phyloP scores from a whole-genome alignment of 139 green algal species.

The Tetradesmus obliquus region DNA sequence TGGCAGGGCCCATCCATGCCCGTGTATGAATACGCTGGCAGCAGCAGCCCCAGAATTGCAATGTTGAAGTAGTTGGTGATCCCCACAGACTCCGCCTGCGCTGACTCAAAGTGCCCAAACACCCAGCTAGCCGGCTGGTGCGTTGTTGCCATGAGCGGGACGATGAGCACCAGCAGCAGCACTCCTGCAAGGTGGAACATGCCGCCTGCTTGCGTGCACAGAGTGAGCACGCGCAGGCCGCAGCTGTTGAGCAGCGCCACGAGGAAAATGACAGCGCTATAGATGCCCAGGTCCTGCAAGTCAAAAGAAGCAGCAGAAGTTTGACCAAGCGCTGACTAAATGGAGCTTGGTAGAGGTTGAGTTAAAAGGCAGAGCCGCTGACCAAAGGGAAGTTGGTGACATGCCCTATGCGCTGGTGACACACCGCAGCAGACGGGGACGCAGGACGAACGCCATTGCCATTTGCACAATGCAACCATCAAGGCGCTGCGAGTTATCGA shows the following conservation, averaged over 20 bases:
- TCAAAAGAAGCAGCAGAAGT: background rate
- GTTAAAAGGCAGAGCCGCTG: too few species aligned
- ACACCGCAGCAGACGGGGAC: too few species aligned
- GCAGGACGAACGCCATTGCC: too few species aligned
- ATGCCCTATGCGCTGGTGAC: too few species aligned
- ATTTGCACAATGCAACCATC: too few species aligned
- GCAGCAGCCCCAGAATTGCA: slow-evolving; percentile 55
- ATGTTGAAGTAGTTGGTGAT: slow-evolving; percentile 57
- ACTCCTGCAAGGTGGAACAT: slow-evolving; percentile 48
- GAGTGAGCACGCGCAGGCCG: slow-evolving; percentile 38
- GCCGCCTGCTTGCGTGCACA: slow-evolving; percentile 14
- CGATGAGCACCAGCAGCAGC: slow-evolving; percentile 42
- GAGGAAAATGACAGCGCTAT: slow-evolving; percentile 43
- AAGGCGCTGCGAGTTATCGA: too few species aligned
- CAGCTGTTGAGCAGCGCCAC: slow-evolving; percentile 50
- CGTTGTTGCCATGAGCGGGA: slow-evolving; percentile 44
- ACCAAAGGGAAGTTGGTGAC: too few species aligned
- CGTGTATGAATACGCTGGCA: slow-evolving; percentile 57
- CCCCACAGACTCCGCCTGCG: slow-evolving; percentile 16
- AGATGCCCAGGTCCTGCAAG: slow-evolving; percentile 51
- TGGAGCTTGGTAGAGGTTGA: too few species aligned
- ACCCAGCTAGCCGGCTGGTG: slow-evolving; percentile 46
- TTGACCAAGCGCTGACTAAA: too few species aligned
- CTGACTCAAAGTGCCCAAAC: slow-evolving; percentile 50
- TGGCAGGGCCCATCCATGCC: slow-evolving; percentile 57